Conservation (phyloP, 306 rosid species). For the Ceratonia siliqua region DNA sequence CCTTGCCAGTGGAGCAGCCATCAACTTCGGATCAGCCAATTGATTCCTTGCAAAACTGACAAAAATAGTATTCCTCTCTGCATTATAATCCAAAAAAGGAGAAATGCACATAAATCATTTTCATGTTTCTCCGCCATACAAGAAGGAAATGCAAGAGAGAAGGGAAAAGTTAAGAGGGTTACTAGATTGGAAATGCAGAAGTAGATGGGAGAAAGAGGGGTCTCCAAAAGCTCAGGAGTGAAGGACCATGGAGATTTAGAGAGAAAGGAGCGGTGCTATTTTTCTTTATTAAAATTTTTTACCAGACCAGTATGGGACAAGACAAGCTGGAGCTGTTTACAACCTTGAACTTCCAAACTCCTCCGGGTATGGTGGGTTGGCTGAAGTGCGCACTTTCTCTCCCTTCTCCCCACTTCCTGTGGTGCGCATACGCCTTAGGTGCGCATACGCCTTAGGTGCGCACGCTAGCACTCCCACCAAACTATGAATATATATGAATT, state of each 20-base stretch:
- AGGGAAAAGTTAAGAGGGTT: background rate
- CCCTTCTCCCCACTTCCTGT: constrained; percentile 9
- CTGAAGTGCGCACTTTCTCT: constrained; percentile 37
- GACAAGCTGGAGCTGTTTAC: constrained; percentile 37
- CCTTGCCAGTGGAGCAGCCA: constrained; percentile 99
- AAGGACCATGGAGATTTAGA: constrained; percentile 41
- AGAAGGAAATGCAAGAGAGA: background rate
- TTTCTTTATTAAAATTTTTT: background rate
- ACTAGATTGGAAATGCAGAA: constrained; percentile 32
- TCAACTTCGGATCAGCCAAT: constrained; percentile 31
- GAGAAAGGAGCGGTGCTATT: constrained; percentile 34
- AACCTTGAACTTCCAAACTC: constrained; percentile 35
- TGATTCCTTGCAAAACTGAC: constrained; percentile 26
- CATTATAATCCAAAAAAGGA: constrained; percentile 7
- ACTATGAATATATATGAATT: too few species aligned
- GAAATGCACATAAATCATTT: background rate
- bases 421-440: constrained; percentile 16
- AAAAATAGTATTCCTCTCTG: constrained; percentile 36
- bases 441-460: constrained; percentile 27
- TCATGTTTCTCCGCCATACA: background rate
- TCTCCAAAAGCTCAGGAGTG: constrained; percentile 44
- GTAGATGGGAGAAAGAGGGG: constrained; percentile 7
- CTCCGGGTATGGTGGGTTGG: constrained; percentile 39
- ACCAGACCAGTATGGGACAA: constrained; percentile 12
- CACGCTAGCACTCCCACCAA: constrained; percentile 25